Evolutionary conservation across 2,329 filamentous ascomycete genomes (phyloP), one percentile per base, ranked within the genome.

Genomic region (Plectosphaerella sp.): DNA sequence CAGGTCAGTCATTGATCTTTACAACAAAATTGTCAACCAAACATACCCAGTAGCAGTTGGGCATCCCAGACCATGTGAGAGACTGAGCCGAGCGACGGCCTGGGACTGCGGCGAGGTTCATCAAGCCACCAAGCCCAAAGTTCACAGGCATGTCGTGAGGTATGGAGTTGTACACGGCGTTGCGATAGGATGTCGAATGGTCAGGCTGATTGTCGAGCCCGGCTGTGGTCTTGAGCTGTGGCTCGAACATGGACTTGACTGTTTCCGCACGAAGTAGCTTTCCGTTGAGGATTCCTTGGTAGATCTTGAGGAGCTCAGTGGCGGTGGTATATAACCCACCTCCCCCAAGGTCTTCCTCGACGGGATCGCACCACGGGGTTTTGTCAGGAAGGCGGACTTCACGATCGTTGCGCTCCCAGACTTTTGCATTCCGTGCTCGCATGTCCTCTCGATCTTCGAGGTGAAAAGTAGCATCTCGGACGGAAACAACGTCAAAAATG

Each of bases 381-480:
- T 35, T 5, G 5, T 37, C 25, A 4, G 9, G 6, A 2, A 33
- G 10, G 14, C 15, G 39, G 15, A 50, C 16, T 2, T 20, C 24
- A 4, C 9, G 4, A 12, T 22, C 41, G 18, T 5, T 15, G 12
- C 48, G 39, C 24, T 36, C 41, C 39, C 48, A 50, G 1, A 12
- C 7, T 14, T 28, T 50, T 3, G 20, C 48, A 24, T 3, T 8
- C 9, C 39, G 39, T 11, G 41, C 16, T 8, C 25, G 48, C 22
- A 45, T 8, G 48, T 50, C 41, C 24, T 45, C 48, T 18, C 48
- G 25, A 7, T 10, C 9, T 11, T 50, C 39, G 14, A 50, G 37
- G 41, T 50, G 48, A 37, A 50, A 50, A 5, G 48, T 45, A 12
- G 20, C n/a, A 22, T 50, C 48, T 8, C 35, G 9, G 48, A 36